These are phyloP conservation scores for Psidium friedrichsthalianum DNA, from an alignment of 345 rosid genomes.

Conservation along the genomic window DNA sequence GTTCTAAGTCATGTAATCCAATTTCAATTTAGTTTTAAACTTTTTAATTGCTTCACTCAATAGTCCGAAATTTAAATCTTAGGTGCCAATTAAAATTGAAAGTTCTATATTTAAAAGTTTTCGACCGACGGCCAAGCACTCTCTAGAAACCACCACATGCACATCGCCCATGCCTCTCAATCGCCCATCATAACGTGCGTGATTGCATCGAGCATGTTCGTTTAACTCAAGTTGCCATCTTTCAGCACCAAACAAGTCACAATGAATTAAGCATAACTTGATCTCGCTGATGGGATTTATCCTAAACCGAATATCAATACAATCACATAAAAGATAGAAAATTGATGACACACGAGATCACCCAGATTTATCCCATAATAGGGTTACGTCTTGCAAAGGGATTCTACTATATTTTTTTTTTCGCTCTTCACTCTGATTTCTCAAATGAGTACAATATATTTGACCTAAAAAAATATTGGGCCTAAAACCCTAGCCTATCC, in stretches of 20 bases:
- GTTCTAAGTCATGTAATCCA: not conserved
- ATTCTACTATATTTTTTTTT: too few relatives aligned
- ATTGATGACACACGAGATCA: too few relatives aligned
- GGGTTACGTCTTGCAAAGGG: too few relatives aligned
- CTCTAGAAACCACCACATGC: not conserved
- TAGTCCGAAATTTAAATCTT: not conserved
- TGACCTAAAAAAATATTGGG: too few relatives aligned
- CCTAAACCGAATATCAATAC: too few relatives aligned
- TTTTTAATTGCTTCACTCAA: not conserved
- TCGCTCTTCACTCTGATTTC: too few relatives aligned
- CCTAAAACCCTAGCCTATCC: too few relatives aligned
- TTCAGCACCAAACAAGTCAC: not conserved
- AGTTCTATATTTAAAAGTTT: not conserved
- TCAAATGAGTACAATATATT: too few relatives aligned
- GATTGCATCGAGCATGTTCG: conserved; percentile 18
- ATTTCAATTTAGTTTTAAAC: not conserved
- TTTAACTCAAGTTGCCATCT: conserved; percentile 13
- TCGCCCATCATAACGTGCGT: conserved; percentile 11
- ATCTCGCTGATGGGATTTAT: not conserved
- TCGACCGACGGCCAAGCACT: not conserved
- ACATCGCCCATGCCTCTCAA: conserved; percentile 3
- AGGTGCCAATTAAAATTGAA: too few relatives aligned
- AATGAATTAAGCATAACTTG: conserved; percentile 15
- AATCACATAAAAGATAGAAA: too few relatives aligned
- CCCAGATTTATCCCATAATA: too few relatives aligned